A percentile compares a stretch with the other conserved stretches of the same genome.
These are phyloP conservation scores for Aspergillus sp. DNA, from an alignment of 2,329 filamentous ascomycete species.

Conservation along the genomic window DNA sequence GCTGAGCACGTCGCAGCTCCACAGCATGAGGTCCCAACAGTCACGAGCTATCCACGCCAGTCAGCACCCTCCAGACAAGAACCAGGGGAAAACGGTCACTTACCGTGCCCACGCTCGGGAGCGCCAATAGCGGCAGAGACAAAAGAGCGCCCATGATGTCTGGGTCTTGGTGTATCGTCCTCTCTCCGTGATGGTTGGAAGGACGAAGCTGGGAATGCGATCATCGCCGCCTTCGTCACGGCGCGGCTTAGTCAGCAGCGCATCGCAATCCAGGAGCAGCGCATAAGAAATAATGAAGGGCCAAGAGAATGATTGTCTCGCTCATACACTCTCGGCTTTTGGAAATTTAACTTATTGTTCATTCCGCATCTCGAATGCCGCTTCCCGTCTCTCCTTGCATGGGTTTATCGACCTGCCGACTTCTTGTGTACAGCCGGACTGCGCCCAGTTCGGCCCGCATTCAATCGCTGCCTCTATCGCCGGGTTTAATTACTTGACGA, in stretches of 20 bases:
- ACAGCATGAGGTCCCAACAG: constrained; percentile 81
- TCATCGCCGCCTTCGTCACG: constrained; percentile 2
- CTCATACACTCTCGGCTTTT: too few relatives aligned
- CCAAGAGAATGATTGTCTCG: too few relatives aligned
- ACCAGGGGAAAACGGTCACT: constrained; percentile 27
- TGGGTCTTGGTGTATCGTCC: not conserved
- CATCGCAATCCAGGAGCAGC: not conserved
- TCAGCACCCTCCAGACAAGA: constrained; percentile 8
- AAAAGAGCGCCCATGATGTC: constrained; percentile 76
- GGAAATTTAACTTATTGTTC: too few relatives aligned
- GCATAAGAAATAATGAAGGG: too few relatives aligned
- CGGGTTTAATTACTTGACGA: not conserved
- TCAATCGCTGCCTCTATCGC: not conserved
- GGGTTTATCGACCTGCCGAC: not conserved
- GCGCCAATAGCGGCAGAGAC: constrained; percentile 77
- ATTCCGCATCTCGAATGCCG: not conserved
- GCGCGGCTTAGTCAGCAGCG: not conserved
- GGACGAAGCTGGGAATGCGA: not conserved
- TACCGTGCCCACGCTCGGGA: constrained; percentile 82
- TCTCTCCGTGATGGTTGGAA: not conserved
- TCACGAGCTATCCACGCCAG: constrained; percentile 52
- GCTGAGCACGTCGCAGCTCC: constrained; percentile 94
- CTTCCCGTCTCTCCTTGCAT: constrained; percentile 1
- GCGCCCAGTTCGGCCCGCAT: not conserved
- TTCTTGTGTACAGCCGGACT: not conserved